A percentile compares a stretch with the other conserved stretches of the same genome.
These are phyloP conservation scores for Dactylellina cionopaga DNA, from an alignment of 2,329 filamentous ascomycete genomes.

Conservation along the genomic window DNA sequence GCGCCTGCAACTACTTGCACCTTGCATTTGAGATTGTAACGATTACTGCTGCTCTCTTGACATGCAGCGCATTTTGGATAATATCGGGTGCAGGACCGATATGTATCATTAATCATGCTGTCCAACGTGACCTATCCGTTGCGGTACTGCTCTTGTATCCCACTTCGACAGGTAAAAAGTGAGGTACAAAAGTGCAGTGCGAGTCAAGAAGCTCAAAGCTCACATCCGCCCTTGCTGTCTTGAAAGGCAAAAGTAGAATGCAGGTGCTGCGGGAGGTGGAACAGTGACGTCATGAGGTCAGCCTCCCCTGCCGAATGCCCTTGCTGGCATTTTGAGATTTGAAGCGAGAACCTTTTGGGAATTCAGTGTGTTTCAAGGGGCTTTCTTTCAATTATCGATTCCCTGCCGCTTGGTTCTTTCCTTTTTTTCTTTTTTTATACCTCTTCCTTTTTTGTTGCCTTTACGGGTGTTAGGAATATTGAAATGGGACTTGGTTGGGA, in stretches of 20 bases:
- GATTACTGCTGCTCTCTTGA: slow-evolving; percentile 1
- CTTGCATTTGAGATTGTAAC: slow-evolving; percentile 4
- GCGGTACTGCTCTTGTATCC: neutral
- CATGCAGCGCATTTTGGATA: slow-evolving; percentile 12
- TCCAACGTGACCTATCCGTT: slow-evolving; percentile 23
- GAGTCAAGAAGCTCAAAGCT: neutral
- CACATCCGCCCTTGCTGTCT: slow-evolving; percentile 3
- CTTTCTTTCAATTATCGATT: slow-evolving; percentile 34
- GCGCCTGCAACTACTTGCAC: neutral
- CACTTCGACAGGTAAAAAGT: neutral
- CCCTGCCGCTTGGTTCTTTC: slow-evolving; percentile 16
- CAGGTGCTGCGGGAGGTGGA: slow-evolving; percentile 18
- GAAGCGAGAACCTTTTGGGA: slow-evolving; percentile 39
- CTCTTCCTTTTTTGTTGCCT: neutral
- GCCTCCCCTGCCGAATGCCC: neutral
- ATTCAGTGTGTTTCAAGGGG: slow-evolving; percentile 52
- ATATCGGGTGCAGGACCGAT: too few relatives aligned
- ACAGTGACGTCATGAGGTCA: slow-evolving; percentile 30
- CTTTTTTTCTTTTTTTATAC: neutral
- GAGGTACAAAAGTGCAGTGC: slow-evolving; percentile 22
- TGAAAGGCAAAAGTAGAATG: slow-evolving; percentile 1
- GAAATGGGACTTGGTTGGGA: slow-evolving; percentile 11
- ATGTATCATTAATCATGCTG: neutral
- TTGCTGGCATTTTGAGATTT: slow-evolving; percentile 21
- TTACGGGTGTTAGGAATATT: too few relatives aligned